These are phyloP conservation scores for Elsinoe necatrix DNA, from an alignment of 2,329 filamentous ascomycete species.

Conservation along the genomic window DNA sequence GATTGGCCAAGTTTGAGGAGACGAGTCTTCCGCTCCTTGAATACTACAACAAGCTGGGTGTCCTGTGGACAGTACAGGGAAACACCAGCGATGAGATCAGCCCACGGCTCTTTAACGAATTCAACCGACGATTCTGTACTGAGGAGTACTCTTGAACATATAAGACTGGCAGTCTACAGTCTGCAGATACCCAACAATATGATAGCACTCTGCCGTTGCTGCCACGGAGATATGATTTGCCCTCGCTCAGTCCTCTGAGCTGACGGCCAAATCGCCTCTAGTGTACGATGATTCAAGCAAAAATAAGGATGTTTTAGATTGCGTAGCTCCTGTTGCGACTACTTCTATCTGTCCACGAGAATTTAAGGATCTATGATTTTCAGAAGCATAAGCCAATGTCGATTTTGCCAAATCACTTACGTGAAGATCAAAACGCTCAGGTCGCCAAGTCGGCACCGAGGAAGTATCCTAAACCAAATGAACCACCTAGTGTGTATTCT, in stretches of 20 bases:
- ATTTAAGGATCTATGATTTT: not conserved
- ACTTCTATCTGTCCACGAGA: not conserved
- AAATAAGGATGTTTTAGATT: not conserved
- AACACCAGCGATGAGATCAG: slow-evolving; percentile 91
- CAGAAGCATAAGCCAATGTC: not conserved
- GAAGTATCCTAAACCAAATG: not conserved
- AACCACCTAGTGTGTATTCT: slow-evolving; percentile 6
- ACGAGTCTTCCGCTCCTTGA: slow-evolving; percentile 77
- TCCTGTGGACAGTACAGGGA: slow-evolving; percentile 79
- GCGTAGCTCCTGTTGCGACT: not conserved
- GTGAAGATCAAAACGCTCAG: not conserved
- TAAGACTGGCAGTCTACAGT: not conserved
- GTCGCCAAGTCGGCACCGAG: slow-evolving; percentile 2
- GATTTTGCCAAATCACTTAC: not conserved
- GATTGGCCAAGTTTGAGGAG: slow-evolving; percentile 77
- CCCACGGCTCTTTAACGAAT: slow-evolving; percentile 76
- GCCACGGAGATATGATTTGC: not conserved
- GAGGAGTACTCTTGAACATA: not conserved
- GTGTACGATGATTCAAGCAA: not conserved
- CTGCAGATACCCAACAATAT: not conserved
- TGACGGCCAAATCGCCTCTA: not conserved
- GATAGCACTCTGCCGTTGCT: not conserved
- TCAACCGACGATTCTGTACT: slow-evolving; percentile 62
- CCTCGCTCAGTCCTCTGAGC: not conserved
- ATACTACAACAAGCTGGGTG: slow-evolving; percentile 76